Evolutionary conservation across 2,329 filamentous ascomycete genomes (phyloP), one percentile per base, ranked within the genome.

Genomic region (Pseudovirgaria hyperparasitica): DNA sequence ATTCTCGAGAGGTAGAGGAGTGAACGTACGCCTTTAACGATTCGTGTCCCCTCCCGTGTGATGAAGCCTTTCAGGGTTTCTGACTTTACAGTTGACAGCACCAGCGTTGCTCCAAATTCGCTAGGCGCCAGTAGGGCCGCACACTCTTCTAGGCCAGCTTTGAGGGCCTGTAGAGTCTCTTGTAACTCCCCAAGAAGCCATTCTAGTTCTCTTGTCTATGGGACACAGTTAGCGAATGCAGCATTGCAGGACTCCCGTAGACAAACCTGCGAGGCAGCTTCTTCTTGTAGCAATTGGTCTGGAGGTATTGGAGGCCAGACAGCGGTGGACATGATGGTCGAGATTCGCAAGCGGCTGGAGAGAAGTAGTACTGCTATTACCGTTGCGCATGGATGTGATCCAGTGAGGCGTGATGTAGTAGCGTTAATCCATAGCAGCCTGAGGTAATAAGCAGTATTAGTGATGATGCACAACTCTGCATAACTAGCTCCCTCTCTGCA

Each of bases 31-130:
- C 85, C 87, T 52, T 92, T 93, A 36, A 92, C 78, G 37, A 98
- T 78, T 27, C 79, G 74, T n/a, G 82, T 82, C 20, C 90, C 90
- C 19, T 92, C 73, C 28, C 90, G 73, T 1, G 87, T 96, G 33
- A 96, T 72, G 42, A 84, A 82, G 11, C 90, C 90, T 54, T 98
- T 98, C 36, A 96, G 75, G 39, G 71, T 74, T 59, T 98, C 90
- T 29, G 82, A 87, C 30, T 86, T 72, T 30, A 79, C 70, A 9
- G 86, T 92, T 35, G 81, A 90, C 39, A 98, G 68, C 16, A 90
- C 86, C 16, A 98, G 71, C 1, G 87, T 98, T 42, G 77, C 86
- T 6, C 85, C 85, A 1, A 78, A 76, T 46, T 92, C 84, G 36
- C 77, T 69, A 2, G 87, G 85, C 6, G 84, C 79, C 16, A 98